phyloP scores from a whole-genome alignment of 768 basidiomycete genomes.

The Russula griseocarnosa region DNA sequence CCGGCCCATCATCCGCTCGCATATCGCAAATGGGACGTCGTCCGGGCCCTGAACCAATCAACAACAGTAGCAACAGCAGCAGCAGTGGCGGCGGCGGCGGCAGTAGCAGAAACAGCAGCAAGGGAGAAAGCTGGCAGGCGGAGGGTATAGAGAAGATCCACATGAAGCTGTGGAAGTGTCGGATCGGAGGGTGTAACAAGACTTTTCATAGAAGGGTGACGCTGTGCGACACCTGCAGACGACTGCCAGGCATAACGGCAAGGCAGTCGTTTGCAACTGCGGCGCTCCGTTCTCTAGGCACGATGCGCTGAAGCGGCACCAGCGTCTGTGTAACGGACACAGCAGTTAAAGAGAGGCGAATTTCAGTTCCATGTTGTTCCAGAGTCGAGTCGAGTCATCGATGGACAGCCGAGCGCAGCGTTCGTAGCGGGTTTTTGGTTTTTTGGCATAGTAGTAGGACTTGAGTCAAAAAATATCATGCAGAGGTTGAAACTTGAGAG shows the following conservation, averaged over 20 bases:
- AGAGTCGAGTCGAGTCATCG: neutral
- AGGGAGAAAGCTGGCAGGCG: neutral
- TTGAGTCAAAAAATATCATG: neutral
- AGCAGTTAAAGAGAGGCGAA: neutral
- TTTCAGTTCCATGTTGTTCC: neutral
- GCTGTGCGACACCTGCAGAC: constrained; percentile 24
- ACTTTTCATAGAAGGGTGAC: constrained; percentile 19
- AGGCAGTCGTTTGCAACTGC: constrained; percentile 21
- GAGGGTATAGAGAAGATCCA: constrained; percentile 22
- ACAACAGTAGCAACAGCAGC: too few relatives aligned
- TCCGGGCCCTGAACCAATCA: neutral
- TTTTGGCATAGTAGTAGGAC: neutral
- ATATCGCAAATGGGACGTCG: constrained; percentile 8
- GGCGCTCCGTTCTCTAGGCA: constrained; percentile 24
- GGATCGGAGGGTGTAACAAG: constrained; percentile 21
- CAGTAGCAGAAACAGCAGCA: neutral
- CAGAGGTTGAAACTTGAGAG: neutral
- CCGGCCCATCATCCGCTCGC: constrained; percentile 10
- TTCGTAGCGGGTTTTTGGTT: neutral
- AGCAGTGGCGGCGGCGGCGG: too few relatives aligned
- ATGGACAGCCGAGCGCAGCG: neutral
- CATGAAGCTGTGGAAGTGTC: constrained; percentile 23
- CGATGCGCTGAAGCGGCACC: constrained; percentile 24
- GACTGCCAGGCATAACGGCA: constrained; percentile 22
- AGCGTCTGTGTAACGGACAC: constrained; percentile 16